These are phyloP conservation scores for Mycena capillaripes DNA, from an alignment of 768 basidiomycete genomes.

Conservation along the genomic window DNA sequence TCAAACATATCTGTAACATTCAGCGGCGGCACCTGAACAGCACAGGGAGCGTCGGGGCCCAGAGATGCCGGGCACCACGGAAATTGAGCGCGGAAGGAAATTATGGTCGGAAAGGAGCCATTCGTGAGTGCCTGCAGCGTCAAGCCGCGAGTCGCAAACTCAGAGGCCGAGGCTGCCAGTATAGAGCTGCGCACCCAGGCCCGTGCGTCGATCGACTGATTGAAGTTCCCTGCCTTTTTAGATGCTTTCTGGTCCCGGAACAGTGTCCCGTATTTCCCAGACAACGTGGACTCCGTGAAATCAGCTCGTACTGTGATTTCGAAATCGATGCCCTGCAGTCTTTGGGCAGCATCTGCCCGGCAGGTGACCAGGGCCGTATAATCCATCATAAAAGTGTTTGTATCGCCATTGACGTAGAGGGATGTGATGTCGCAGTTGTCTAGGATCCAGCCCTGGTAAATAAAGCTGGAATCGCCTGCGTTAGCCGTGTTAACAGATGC, in stretches of 20 bases:
- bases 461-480: constrained; percentile 40
- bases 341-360: constrained; percentile 10
- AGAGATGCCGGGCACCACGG: constrained; percentile 24
- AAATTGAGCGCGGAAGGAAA: constrained; percentile 17
- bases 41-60: constrained; percentile 18
- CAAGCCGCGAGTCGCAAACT: neutral
- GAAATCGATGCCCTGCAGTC: constrained; percentile 4
- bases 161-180: neutral
- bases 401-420: constrained; percentile 37
- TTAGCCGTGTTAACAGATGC: constrained; percentile 39
- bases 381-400: constrained; percentile 31
- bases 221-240: constrained; percentile 26
- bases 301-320: constrained; percentile 35
- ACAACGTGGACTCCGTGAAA: constrained; percentile 34
- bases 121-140: neutral
- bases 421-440: constrained; percentile 44
- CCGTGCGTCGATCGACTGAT: constrained; percentile 16
- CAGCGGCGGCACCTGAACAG: neutral
- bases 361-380: constrained; percentile 38
- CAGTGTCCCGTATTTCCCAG: constrained; percentile 37
- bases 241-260: constrained; percentile 30
- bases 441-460: constrained; percentile 41
- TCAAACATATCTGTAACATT: constrained; percentile 7
- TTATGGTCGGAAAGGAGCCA: neutral
- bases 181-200: constrained; percentile 1